Base-by-base conservation (phyloP, 805 yeast species). In the Candida sphagnicola region DNA sequence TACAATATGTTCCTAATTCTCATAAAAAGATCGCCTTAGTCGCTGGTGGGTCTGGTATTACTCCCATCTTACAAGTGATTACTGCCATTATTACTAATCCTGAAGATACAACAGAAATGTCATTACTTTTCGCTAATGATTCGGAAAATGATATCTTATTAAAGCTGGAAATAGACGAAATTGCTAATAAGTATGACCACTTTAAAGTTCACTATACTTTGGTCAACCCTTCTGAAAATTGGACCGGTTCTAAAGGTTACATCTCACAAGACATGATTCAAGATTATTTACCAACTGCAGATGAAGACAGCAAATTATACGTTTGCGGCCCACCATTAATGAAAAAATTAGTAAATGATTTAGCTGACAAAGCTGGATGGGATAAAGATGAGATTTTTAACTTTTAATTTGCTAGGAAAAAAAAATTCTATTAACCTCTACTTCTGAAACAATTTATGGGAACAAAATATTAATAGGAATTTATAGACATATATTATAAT, bases 41-140 rank as follows among this genome's bases (percentile, higher is more conserved):
- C 49, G 91, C 90, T 5, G 95, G 93, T 48, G 95, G 95, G 14
- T 78, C 91, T 0, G 95, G 97, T 37, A 82, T 90, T 46, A 87
- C 96, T 6, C 96, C 97, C 28, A 80, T 87, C 63, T 72, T 85
- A 53, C 95, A 89, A 62, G 83, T 90, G 12, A 68, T 85, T 37
- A 80, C 85, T 43, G 75, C 75, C 42, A 71, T 84, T 36, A 76
- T 83, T 44, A 83, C 89, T 13, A 78, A 81, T 18, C 80, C 87
- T 3, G 79, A 72, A 41, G 90, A 84, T 57, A 26, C 56, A 23
- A 82, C 91, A 26, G 70, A 72, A 37, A 69, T 85, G 39, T 69
- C 77, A 2, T 61, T 85, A 47, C 67, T 85, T 37, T 85, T 71
- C 55, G 89, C 88, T 23, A 85, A 85, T 51, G 85, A 83, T 53